A percentile compares a stretch with the other conserved stretches of the same genome.
Evolutionary conservation across 805 yeast genomes (phyloP).

Genomic region (Ogataea thermomethanolica): DNA sequence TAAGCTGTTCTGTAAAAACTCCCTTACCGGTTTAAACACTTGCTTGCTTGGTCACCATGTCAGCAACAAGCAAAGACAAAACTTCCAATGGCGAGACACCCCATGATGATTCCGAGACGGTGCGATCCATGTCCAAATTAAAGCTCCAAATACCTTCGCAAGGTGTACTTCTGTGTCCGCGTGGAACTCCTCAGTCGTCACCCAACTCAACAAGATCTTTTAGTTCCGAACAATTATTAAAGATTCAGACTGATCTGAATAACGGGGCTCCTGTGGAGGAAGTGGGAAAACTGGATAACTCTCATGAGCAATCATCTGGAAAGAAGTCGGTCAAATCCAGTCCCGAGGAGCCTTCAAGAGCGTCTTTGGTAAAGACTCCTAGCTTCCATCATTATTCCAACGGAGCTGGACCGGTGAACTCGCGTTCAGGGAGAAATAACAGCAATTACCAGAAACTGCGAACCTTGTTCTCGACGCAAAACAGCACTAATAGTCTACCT

Average conservation of each 20-base stretch:
- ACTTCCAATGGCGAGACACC: not conserved
- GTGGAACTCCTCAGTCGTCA: constrained; percentile 30
- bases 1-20: not conserved
- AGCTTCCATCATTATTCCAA: constrained; percentile 6
- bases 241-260: constrained; percentile 8
- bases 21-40: too few relatives aligned
- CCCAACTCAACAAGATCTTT: constrained; percentile 21
- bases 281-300: not conserved
- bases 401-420: constrained; percentile 9
- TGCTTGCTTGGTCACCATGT: not conserved
- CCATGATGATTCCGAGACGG: constrained; percentile 14
- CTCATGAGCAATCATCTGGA: not conserved
- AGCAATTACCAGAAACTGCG: constrained; percentile 19
- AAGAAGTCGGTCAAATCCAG: constrained; percentile 6
- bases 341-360: constrained; percentile 7
- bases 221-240: constrained; percentile 16
- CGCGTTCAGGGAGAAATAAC: constrained; percentile 17
- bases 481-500: constrained; percentile 2
- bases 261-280: constrained; percentile 6
- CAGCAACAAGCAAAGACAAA: constrained; percentile 5
- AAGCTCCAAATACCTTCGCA: constrained; percentile 21
- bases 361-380: constrained; percentile 4
- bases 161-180: constrained; percentile 31
- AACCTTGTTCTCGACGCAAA: constrained; percentile 10
- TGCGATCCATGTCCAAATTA: constrained; percentile 16